Percentiles rank a stretch among this genome's conserved stretches.
Conservation (phyloP, 768 basidiomycete species). For the Holtermannia corniformis region DNA sequence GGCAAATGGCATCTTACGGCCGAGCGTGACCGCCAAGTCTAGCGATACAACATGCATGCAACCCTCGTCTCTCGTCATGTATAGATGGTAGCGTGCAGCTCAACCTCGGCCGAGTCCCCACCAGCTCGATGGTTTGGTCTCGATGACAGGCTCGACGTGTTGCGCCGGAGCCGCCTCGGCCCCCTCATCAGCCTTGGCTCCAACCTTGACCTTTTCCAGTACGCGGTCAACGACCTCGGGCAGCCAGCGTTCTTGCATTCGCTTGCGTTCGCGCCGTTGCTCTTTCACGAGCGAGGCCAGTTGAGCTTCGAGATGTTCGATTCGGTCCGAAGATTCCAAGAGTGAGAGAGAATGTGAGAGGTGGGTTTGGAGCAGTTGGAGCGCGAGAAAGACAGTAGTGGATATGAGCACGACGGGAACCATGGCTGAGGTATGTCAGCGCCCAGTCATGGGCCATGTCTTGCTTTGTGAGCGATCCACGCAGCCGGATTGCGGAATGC, state of each 20-base stretch:
- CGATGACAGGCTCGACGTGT: background rate
- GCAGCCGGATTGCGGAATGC: background rate
- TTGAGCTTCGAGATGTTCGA: conserved; percentile 31
- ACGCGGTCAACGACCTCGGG: conserved; percentile 34
- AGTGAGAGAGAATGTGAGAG: conserved; percentile 34
- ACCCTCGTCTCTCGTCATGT: too few relatives aligned
- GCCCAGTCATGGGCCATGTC: background rate
- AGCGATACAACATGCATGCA: background rate
- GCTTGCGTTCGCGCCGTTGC: conserved; percentile 8
- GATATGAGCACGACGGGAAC: conserved; percentile 32
- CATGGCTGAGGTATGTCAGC: conserved; percentile 21
- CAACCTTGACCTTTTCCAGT: conserved; percentile 28
- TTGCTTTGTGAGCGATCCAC: background rate
- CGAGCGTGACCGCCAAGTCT: background rate
- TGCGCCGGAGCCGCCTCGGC: conserved; percentile 5
- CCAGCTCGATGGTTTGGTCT: background rate
- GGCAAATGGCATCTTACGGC: background rate
- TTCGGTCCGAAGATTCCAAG: conserved; percentile 22
- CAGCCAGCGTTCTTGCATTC: conserved; percentile 29
- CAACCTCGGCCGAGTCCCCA: background rate
- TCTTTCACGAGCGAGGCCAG: conserved; percentile 16
- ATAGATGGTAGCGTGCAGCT: too few relatives aligned
- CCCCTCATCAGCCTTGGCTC: conserved; percentile 15
- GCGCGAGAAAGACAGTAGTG: conserved; percentile 33
- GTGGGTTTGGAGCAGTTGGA: conserved; percentile 37